Evolutionary conservation across 192 early-diverging fungal genomes (phyloP).

Genomic region (Gamsiella multidivaricata): DNA sequence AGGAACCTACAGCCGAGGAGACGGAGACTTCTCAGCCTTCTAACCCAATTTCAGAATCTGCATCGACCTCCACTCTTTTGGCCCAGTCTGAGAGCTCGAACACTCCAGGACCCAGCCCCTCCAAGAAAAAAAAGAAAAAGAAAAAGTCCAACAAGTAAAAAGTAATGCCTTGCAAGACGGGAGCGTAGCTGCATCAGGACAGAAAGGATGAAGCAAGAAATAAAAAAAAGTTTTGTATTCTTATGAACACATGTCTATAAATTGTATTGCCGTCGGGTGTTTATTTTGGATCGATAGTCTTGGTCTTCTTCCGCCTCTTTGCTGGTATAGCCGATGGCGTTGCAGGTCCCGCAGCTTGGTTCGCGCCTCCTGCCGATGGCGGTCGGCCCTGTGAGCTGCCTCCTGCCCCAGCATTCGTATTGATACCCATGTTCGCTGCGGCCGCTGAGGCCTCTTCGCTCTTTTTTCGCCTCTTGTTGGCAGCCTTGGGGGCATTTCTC

Average conservation of each 20-base stretch:
- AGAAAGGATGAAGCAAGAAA: background rate
- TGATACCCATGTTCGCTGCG: slow-evolving; percentile 41
- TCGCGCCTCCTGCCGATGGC: slow-evolving; percentile 3
- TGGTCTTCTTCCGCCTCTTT: slow-evolving; percentile 48
- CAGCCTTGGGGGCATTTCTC: slow-evolving; percentile 20
- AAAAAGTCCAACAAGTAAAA: slow-evolving; percentile 39
- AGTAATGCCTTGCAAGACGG: too few relatives aligned
- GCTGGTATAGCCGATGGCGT: slow-evolving; percentile 33
- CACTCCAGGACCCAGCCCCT: background rate
- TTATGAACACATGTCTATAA: background rate
- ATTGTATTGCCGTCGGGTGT: background rate
- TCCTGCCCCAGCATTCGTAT: slow-evolving; percentile 17
- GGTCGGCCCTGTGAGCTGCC: slow-evolving; percentile 4
- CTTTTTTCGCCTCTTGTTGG: slow-evolving; percentile 47
- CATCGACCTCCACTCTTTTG: slow-evolving; percentile 4
- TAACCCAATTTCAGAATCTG: slow-evolving; percentile 7
- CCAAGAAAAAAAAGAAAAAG: slow-evolving; percentile 51
- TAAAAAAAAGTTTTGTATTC: background rate
- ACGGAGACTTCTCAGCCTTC: background rate
- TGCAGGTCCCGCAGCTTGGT: slow-evolving; percentile 15
- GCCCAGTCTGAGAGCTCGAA: background rate
- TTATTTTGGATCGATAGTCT: slow-evolving; percentile 28
- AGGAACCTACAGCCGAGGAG: background rate
- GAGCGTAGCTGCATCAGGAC: too few relatives aligned
- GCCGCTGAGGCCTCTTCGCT: slow-evolving; percentile 39